A percentile compares a stretch with the other conserved stretches of the same genome.
Conservation (phyloP, 2,329 filamentous ascomycete genomes). For the Helminthosporium solani region DNA sequence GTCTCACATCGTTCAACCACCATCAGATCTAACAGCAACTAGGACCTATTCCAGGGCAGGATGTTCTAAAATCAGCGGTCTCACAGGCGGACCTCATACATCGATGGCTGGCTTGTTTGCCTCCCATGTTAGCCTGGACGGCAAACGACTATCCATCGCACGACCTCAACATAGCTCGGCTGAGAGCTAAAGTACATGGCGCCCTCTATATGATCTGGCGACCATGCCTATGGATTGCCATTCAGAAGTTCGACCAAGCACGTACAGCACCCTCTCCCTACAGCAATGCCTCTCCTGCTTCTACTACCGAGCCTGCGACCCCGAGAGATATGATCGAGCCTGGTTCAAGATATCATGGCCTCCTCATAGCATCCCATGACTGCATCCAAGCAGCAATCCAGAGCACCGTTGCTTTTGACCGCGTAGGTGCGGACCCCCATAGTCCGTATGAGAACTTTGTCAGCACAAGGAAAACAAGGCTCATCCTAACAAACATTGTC, state of each 20-base stretch:
- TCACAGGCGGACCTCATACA: slow-evolving; percentile 49
- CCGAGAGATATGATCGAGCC: slow-evolving; percentile 2
- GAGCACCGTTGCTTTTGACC: slow-evolving; percentile 82
- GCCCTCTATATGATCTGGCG: slow-evolving; percentile 87
- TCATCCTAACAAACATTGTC: slow-evolving; percentile 93
- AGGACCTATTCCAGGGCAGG: neutral
- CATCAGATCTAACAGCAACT: no score
- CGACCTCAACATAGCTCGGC: slow-evolving; percentile 77
- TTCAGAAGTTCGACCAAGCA: slow-evolving; percentile 51
- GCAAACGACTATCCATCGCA: slow-evolving; percentile 69
- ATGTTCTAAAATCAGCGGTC: neutral
- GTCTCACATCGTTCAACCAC: slow-evolving; percentile 8
- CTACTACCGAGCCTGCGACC: slow-evolving; percentile 5
- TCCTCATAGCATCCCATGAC: slow-evolving; percentile 26
- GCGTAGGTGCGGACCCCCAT: slow-evolving; percentile 47
- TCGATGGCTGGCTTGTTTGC: slow-evolving; percentile 56
- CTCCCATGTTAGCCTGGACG: slow-evolving; percentile 58
- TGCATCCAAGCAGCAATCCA: slow-evolving; percentile 65
- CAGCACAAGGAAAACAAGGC: slow-evolving; percentile 60
- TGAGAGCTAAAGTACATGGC: slow-evolving; percentile 94
- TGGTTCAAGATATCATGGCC: neutral
- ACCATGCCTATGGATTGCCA: slow-evolving; percentile 66
- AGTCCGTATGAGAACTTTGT: slow-evolving; percentile 47
- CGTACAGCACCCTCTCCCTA: slow-evolving; percentile 32
- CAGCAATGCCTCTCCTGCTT: slow-evolving; percentile 46